Conservation (phyloP, 345 rosid species). For the Brassica rapa region DNA sequence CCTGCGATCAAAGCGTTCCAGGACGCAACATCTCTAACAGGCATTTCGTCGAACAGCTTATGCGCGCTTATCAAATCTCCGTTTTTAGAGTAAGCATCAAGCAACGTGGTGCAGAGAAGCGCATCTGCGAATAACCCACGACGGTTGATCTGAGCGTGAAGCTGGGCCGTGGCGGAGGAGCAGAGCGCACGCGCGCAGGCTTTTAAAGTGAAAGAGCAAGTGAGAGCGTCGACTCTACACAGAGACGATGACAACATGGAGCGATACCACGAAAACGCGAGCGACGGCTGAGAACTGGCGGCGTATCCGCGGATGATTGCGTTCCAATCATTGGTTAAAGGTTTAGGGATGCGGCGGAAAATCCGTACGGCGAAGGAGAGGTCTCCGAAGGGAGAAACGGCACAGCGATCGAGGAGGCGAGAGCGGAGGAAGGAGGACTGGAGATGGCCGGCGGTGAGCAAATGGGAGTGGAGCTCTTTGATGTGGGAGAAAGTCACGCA, state of each 20-base stretch:
- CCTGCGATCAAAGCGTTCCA: constrained; percentile 90
- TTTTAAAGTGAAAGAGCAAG: constrained; percentile 76
- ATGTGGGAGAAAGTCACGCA: constrained; percentile 54
- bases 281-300: constrained; percentile 51
- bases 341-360: constrained; percentile 51
- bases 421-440: constrained; percentile 55
- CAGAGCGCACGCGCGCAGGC: constrained; percentile 76
- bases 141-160: constrained; percentile 57
- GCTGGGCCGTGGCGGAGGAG: constrained; percentile 49
- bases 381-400: constrained; percentile 56
- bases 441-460: constrained; percentile 58
- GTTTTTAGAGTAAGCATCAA: constrained; percentile 67
- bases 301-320: constrained; percentile 82
- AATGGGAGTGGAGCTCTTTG: constrained; percentile 71
- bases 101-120: constrained; percentile 71
- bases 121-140: constrained; percentile 67
- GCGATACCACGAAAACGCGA: constrained; percentile 62
- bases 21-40: constrained; percentile 63
- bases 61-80: constrained; percentile 54
- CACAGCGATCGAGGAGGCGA: constrained; percentile 72
- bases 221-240: constrained; percentile 66
- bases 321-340: constrained; percentile 82
- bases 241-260: constrained; percentile 43
- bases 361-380: constrained; percentile 57
- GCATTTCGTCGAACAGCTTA: constrained; percentile 79